Evolutionary conservation across 2,329 filamentous ascomycete genomes (phyloP), one percentile per base, ranked within the genome.

Genomic region (Aspergillus persii): DNA sequence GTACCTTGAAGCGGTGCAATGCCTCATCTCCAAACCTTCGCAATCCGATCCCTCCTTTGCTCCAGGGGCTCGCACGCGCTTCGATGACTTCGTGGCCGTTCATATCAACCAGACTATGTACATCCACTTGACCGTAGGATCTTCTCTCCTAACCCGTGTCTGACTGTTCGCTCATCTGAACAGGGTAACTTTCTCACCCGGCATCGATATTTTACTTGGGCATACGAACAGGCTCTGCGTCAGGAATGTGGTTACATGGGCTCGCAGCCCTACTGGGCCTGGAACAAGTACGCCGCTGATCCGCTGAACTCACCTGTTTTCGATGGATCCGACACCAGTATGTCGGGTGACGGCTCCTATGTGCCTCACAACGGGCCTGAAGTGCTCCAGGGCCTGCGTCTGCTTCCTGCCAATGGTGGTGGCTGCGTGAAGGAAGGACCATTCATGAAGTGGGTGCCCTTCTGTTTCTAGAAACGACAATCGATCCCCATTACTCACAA

Each of bases 41-140:
- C 44, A 54, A 11, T 50, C 53, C 29, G 36, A 69, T 67, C 11
- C 69, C 0, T 61, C 67, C 0, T 67, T 72, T 9, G 77, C 74
- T 0, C 70, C 80, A 0, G 82, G 81, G 2, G 80, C 77, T 3
- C 74, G 72, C 58, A 77, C 73, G 60, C 80, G 58, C 18, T 83
- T 77, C 58, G 82, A 84, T 63, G 82, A 84, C 60, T 84, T 79
- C 49, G 72, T 81, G 3, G 80, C 77, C 7, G 73, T 76, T 0
- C 82, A 84, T 60, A 77, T 84, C 57, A 78, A 81, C 56, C 74
- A 79, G 61, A 81, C 81, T 1, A 59, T 73, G 8, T 56, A 53
- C 1, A 81, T 83, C 18, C 82, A 84, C 58, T 64, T 57, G 27
- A 72, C 72, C 6, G 71, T 71, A 63, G 15, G 60, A 4, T 26